Percentiles rank a stretch among this genome's conserved stretches.
Conservation (phyloP, 305 asterid species). For the Euphrasia arctica region DNA sequence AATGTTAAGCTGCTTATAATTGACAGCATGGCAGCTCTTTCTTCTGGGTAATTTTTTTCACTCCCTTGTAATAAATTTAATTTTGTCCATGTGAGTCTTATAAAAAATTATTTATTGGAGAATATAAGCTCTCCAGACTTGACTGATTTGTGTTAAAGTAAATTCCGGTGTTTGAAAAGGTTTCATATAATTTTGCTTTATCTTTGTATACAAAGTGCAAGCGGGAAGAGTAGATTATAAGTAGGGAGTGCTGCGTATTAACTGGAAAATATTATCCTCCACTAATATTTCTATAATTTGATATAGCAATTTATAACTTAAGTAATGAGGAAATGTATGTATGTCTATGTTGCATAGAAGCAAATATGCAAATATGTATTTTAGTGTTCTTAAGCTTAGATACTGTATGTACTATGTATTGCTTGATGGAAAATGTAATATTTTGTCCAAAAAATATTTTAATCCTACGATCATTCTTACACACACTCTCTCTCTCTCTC, state of each 20-base stretch:
- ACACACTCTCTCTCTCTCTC: too few relatives aligned
- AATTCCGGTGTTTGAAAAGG: neutral
- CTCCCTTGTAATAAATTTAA: constrained; percentile 8
- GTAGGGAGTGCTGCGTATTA: neutral
- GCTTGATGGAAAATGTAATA: too few relatives aligned
- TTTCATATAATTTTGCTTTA: neutral
- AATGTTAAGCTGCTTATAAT: constrained; percentile 69
- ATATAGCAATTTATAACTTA: neutral
- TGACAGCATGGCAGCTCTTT: constrained; percentile 91
- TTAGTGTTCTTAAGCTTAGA: too few relatives aligned
- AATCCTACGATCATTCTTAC: too few relatives aligned
- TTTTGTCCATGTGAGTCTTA: constrained; percentile 2
- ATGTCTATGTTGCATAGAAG: neutral
- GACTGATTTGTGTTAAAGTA: neutral
- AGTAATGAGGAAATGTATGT: constrained; percentile 1
- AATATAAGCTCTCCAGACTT: neutral
- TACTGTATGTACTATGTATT: too few relatives aligned
- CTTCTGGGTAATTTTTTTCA: constrained; percentile 53
- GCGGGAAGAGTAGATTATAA: neutral
- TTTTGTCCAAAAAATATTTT: too few relatives aligned
- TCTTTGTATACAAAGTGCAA: neutral
- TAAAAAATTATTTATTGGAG: constrained; percentile 1
- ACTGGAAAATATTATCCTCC: constrained; percentile 7
- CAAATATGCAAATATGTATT: too few relatives aligned
- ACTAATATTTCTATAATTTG: constrained; percentile 8